Percentiles rank a stretch among this genome's conserved stretches.
phyloP scores from a whole-genome alignment of 441 rosid genomes.

The Hura crepitans region DNA sequence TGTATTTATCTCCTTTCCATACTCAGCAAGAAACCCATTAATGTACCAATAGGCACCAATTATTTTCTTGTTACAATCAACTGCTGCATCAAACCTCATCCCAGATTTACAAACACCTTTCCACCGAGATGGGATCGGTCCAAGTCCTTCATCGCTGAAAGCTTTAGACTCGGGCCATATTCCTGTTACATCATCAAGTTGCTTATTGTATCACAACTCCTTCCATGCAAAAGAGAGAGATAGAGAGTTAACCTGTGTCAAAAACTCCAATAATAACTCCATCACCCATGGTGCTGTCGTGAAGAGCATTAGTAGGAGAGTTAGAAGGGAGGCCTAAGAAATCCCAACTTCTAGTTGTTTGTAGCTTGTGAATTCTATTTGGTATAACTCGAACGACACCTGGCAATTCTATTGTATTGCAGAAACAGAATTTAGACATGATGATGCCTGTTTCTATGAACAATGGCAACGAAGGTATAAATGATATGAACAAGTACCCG shows the following conservation, averaged over 20 bases:
- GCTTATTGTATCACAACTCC: constrained; percentile 1
- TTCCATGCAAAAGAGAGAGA: constrained; percentile 1
- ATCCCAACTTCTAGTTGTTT: constrained; percentile 63
- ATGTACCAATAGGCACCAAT: constrained; percentile 60
- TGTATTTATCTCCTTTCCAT: constrained; percentile 38
- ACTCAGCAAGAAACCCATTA: constrained; percentile 41
- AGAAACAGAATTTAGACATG: constrained; percentile 1
- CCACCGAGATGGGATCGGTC: constrained; percentile 51
- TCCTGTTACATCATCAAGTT: constrained; percentile 30
- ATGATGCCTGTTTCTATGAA: not conserved
- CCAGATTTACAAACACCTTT: constrained; percentile 54
- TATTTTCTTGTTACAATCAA: constrained; percentile 43
- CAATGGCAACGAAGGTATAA: not conserved
- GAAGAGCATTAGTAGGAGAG: constrained; percentile 35
- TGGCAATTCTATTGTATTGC: constrained; percentile 37
- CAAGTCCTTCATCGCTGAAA: constrained; percentile 51
- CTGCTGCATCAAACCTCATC: constrained; percentile 29
- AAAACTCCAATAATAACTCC: constrained; percentile 55
- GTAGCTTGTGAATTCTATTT: constrained; percentile 44
- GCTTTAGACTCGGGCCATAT: constrained; percentile 65
- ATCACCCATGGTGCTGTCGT: constrained; percentile 52
- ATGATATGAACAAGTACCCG: constrained; percentile 30
- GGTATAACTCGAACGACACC: constrained; percentile 50
- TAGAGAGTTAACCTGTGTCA: constrained; percentile 45
- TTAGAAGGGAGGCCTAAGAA: constrained; percentile 51